A percentile compares a stretch with the other conserved stretches of the same genome.
Conservation (phyloP, 331 rosid species). For the Pyracantha coccinea region DNA sequence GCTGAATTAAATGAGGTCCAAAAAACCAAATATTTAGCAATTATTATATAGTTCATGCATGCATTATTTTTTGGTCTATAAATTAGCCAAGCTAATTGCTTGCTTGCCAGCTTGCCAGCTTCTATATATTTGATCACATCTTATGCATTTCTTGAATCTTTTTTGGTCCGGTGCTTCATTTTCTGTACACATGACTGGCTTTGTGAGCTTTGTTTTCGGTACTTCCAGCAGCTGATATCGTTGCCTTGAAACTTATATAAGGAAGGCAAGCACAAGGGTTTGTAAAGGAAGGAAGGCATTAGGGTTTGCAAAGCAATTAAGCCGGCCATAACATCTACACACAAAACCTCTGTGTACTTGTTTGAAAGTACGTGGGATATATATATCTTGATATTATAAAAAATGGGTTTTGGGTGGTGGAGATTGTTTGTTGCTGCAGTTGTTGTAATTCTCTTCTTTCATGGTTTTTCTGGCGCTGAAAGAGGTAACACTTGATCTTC, state of each 20-base stretch:
- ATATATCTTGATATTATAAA: neutral
- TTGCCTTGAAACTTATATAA: neutral
- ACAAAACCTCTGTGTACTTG: neutral
- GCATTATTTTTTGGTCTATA: neutral
- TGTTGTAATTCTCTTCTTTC: conserved; percentile 25
- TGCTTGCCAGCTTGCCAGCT: too few species aligned
- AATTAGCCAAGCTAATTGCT: neutral
- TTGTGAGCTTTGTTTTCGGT: neutral
- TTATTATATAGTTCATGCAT: neutral
- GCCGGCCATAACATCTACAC: neutral
- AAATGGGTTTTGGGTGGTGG: conserved; percentile 37
- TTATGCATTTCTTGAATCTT: conserved; percentile 26
- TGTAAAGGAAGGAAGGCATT: neutral
- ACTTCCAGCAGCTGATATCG: neutral
- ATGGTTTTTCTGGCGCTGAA: conserved; percentile 26
- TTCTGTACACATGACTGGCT: neutral
- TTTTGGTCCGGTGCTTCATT: neutral
- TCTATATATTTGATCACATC: neutral
- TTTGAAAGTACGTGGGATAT: neutral
- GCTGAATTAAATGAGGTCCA: too few species aligned
- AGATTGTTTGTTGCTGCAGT: conserved; percentile 26
- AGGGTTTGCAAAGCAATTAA: neutral
- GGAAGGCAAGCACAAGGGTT: neutral
- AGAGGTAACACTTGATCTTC: conserved; percentile 20
- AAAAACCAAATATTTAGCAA: too few species aligned